Conservation (phyloP, 1,284 basidiomycete genomes). For the Ustilago crameri region DNA sequence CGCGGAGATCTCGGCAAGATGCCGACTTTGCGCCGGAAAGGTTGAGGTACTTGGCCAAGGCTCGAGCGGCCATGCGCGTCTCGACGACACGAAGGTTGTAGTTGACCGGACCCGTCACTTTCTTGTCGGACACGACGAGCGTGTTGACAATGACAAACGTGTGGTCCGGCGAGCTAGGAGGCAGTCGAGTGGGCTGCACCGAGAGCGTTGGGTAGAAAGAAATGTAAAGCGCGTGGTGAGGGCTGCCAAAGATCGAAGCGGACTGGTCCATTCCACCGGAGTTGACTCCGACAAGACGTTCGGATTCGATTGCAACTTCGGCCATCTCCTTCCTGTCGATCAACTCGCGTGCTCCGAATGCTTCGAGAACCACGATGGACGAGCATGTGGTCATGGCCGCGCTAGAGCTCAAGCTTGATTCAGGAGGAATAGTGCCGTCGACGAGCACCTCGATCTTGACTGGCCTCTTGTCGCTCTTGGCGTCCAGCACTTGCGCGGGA, state of each 20-base stretch:
- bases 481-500: slow-evolving; percentile 28
- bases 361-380: slow-evolving; percentile 62
- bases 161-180: slow-evolving; percentile 38
- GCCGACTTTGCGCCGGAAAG: slow-evolving; percentile 16
- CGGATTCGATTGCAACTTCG: slow-evolving; percentile 63
- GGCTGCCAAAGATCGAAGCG: slow-evolving; percentile 62
- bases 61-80: slow-evolving; percentile 57
- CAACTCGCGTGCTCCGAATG: slow-evolving; percentile 52
- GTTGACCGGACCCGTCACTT: slow-evolving; percentile 64
- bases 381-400: slow-evolving; percentile 66
- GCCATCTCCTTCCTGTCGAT: slow-evolving; percentile 62
- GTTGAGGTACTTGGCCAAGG: slow-evolving; percentile 35
- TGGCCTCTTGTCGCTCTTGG: slow-evolving; percentile 24
- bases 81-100: slow-evolving; percentile 67
- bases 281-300: slow-evolving; percentile 64
- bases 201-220: slow-evolving; percentile 58
- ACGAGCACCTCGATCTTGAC: slow-evolving; percentile 59
- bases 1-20: slow-evolving; percentile 40
- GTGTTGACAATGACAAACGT: slow-evolving; percentile 65
- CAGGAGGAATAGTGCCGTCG: slow-evolving; percentile 65
- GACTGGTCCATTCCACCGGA: slow-evolving; percentile 68
- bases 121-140: slow-evolving; percentile 64
- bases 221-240: slow-evolving; percentile 61
- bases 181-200: slow-evolving; percentile 47
- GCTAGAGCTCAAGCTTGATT: slow-evolving; percentile 55